Percentiles rank a stretch among this genome's conserved stretches.
Conservation (phyloP, 2,329 filamentous ascomycete genomes). For the Epicoccum sorghinum region DNA sequence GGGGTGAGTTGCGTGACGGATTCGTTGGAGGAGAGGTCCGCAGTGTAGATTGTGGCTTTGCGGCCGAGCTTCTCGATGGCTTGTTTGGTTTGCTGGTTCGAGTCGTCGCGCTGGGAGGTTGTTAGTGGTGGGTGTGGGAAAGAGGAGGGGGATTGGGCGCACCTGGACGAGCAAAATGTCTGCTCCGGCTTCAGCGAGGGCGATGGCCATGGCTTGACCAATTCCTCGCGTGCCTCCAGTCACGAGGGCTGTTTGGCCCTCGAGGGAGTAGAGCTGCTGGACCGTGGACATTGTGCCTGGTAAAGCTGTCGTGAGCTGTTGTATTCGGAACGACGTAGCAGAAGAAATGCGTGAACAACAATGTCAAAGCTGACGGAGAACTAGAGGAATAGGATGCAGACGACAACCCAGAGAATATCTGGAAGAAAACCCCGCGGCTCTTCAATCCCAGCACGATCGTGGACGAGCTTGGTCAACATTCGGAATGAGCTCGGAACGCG, state of each 20-base stretch:
- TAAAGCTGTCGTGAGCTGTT: background rate
- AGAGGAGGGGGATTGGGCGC: background rate
- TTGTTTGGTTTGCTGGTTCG: slow-evolving; percentile 63
- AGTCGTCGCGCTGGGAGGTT: slow-evolving; percentile 58
- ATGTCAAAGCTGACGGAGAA: background rate
- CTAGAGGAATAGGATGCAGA: too few species aligned
- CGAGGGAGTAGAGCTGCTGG: slow-evolving; percentile 55
- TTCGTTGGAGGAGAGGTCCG: slow-evolving; percentile 68
- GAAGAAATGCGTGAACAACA: too few species aligned
- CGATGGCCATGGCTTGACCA: slow-evolving; percentile 58
- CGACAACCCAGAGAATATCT: background rate
- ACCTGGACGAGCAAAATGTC: slow-evolving; percentile 59
- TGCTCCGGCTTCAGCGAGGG: slow-evolving; percentile 58
- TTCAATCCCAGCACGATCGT: slow-evolving; percentile 7
- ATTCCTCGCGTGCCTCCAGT: slow-evolving; percentile 59
- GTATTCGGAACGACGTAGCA: background rate
- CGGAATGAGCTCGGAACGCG: slow-evolving; percentile 38
- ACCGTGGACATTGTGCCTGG: slow-evolving; percentile 36
- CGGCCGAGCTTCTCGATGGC: slow-evolving; percentile 70
- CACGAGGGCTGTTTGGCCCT: slow-evolving; percentile 57
- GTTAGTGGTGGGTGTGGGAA: background rate
- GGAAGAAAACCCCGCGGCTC: slow-evolving; percentile 3
- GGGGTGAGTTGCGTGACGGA: slow-evolving; percentile 68
- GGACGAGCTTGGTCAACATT: slow-evolving; percentile 19
- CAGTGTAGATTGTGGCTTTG: slow-evolving; percentile 70